Evolutionary conservation across 2,329 filamentous ascomycete species (phyloP).

Genomic region (Talaromyces atroroseus): DNA sequence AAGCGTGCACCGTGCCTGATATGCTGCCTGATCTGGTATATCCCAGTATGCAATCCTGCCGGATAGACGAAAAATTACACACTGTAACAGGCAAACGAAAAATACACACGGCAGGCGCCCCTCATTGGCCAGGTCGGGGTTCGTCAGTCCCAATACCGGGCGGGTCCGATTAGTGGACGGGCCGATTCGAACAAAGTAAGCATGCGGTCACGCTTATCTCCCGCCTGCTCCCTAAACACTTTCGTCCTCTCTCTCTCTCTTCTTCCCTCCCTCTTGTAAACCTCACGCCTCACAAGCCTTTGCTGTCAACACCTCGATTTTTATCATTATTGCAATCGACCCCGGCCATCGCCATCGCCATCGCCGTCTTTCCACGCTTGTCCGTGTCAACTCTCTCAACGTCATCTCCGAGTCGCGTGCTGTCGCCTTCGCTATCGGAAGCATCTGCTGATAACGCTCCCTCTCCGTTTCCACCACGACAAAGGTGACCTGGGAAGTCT

Average conservation of each 20-base stretch:
- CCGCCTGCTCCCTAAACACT: neutral
- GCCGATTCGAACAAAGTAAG: neutral
- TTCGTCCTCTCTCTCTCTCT: neutral
- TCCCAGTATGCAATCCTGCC: too few relatives aligned
- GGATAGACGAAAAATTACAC: neutral
- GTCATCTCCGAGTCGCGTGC: constrained; percentile 8
- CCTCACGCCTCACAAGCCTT: neutral
- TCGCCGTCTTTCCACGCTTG: neutral
- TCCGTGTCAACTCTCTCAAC: neutral
- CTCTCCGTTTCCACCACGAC: neutral
- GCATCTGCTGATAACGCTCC: constrained; percentile 5
- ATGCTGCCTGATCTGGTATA: neutral
- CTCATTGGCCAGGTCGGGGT: neutral
- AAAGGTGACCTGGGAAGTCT: neutral
- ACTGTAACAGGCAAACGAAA: neutral
- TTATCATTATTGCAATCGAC: neutral
- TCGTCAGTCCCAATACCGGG: neutral
- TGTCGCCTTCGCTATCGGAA: neutral
- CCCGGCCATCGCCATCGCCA: neutral
- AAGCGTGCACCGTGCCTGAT: neutral
- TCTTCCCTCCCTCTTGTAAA: neutral
- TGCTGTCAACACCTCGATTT: neutral
- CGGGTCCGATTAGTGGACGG: neutral
- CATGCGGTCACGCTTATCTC: neutral
- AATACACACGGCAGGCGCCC: neutral